Evolutionary conservation across 2,329 filamentous ascomycete species (phyloP).

Genomic region (Stachybotrys chlorohalonatus): DNA sequence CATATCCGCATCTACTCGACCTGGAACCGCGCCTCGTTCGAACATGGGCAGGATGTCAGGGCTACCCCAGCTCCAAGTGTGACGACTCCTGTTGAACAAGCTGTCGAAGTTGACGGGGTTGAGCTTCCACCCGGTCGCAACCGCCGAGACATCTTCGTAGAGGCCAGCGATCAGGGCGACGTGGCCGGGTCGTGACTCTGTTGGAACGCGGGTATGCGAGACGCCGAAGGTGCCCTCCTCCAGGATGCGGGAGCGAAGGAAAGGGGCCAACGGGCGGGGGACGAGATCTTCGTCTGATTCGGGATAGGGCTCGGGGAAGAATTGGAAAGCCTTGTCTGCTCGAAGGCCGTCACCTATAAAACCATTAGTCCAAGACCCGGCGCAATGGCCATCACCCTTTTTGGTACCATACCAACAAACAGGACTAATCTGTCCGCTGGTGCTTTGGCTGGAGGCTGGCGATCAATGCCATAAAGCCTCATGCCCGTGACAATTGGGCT

Average conservation of each 20-base stretch:
- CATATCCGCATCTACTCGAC: slow-evolving; percentile 75
- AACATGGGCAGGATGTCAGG: slow-evolving; percentile 98
- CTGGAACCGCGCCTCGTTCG: slow-evolving; percentile 79
- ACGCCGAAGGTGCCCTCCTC: slow-evolving; percentile 92
- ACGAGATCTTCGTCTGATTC: slow-evolving; percentile 54
- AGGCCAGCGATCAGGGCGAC: slow-evolving; percentile 93
- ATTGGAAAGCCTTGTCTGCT: slow-evolving; percentile 96
- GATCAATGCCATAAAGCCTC: slow-evolving; percentile 66
- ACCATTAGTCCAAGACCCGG: slow-evolving; percentile 4
- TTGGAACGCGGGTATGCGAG: slow-evolving; percentile 92
- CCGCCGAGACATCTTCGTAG: slow-evolving; percentile 96
- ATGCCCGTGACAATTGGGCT: slow-evolving; percentile 96
- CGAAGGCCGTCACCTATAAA: slow-evolving; percentile 73
- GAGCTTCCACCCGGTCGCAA: slow-evolving; percentile 96
- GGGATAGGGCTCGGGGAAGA: slow-evolving; percentile 76
- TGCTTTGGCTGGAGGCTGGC: slow-evolving; percentile 48
- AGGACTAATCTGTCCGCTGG: slow-evolving; percentile 87
- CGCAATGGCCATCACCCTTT: neutral
- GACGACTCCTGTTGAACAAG: slow-evolving; percentile 91
- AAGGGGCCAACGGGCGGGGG: slow-evolving; percentile 79
- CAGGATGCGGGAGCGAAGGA: slow-evolving; percentile 79
- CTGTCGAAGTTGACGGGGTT: slow-evolving; percentile 99
- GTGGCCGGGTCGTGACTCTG: slow-evolving; percentile 91
- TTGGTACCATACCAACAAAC: slow-evolving; percentile 64
- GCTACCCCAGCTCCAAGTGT: slow-evolving; percentile 99